phyloP scores from a whole-genome alignment of 306 rosid species.

The Castanea mollissima region DNA sequence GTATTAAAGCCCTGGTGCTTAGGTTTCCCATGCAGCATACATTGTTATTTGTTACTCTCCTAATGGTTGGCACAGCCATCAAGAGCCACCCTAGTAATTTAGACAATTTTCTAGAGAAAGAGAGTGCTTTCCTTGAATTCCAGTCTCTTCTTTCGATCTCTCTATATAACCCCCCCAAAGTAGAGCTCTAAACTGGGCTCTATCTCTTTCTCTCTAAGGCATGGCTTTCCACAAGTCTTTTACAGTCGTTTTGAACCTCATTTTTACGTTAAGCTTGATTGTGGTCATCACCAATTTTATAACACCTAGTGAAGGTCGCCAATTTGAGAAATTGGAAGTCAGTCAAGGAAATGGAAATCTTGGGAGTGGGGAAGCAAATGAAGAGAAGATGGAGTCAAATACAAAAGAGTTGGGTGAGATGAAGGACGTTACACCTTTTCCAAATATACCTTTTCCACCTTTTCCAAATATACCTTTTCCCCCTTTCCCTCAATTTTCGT shows the following conservation, averaged over 20 bases:
- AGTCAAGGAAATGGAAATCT: not conserved
- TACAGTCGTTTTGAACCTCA: not conserved
- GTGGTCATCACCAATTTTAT: not conserved
- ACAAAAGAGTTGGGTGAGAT: conserved; percentile 11
- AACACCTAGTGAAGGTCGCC: conserved; percentile 19
- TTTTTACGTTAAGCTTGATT: conserved; percentile 1
- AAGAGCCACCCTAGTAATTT: not conserved
- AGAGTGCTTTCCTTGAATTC: not conserved
- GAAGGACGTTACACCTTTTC: conserved; percentile 25
- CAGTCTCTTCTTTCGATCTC: not conserved
- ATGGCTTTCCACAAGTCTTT: not conserved
- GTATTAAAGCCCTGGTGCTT: not conserved
- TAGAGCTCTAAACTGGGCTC: not conserved
- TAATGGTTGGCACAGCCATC: conserved; percentile 9
- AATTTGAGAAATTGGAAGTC: not conserved
- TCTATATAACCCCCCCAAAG: not conserved
- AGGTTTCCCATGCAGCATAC: not conserved
- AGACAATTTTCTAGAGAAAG: not conserved
- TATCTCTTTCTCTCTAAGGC: not conserved
- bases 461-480: conserved; percentile 1
- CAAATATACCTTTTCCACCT: conserved; percentile 1
- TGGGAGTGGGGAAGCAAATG: not conserved
- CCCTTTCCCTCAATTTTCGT: not conserved
- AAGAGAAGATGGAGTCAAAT: not conserved
- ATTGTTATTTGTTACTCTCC: not conserved